These are phyloP conservation scores for Aspergillus pseudonomiae DNA, from an alignment of 2,329 filamentous ascomycete species.

Conservation along the genomic window DNA sequence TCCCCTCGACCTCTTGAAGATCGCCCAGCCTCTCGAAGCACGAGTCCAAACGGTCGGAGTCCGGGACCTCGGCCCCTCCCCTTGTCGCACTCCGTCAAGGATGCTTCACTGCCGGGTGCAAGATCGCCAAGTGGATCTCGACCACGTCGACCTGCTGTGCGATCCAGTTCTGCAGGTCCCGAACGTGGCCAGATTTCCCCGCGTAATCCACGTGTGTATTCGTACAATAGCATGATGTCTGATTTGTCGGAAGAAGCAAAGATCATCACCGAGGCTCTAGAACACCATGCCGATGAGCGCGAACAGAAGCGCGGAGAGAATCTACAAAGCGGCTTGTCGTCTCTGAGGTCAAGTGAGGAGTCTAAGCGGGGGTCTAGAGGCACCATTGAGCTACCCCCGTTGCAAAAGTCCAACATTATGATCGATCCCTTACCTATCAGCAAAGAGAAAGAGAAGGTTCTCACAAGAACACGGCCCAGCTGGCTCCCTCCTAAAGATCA, in stretches of 20 bases:
- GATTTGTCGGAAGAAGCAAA: slow-evolving; percentile 64
- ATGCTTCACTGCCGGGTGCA: slow-evolving; percentile 26
- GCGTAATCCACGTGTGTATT: slow-evolving; percentile 55
- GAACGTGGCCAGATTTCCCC: slow-evolving; percentile 45
- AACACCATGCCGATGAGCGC: slow-evolving; percentile 58
- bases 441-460: slow-evolving; percentile 66
- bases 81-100: slow-evolving; percentile 42
- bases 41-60: slow-evolving; percentile 47
- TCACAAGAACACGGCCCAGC: slow-evolving; percentile 68
- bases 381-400: slow-evolving; percentile 57
- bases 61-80: slow-evolving; percentile 46
- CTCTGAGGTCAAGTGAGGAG: slow-evolving; percentile 42
- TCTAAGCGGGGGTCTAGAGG: slow-evolving; percentile 40
- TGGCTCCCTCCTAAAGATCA: slow-evolving; percentile 74
- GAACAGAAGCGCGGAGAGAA: slow-evolving; percentile 49
- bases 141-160: slow-evolving; percentile 30
- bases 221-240: slow-evolving; percentile 61
- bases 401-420: slow-evolving; percentile 65
- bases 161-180: slow-evolving; percentile 45
- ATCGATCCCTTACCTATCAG: slow-evolving; percentile 69
- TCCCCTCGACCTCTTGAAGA: slow-evolving; percentile 49
- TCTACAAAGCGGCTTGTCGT: slow-evolving; percentile 48
- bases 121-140: slow-evolving; percentile 36
- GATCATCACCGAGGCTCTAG: slow-evolving; percentile 62
- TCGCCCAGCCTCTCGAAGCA: slow-evolving; percentile 41